A percentile compares a stretch with the other conserved stretches of the same genome.
Evolutionary conservation across 352 stramenopile genomes (phyloP).

Genomic region (Globisporangium megalacanthum): DNA sequence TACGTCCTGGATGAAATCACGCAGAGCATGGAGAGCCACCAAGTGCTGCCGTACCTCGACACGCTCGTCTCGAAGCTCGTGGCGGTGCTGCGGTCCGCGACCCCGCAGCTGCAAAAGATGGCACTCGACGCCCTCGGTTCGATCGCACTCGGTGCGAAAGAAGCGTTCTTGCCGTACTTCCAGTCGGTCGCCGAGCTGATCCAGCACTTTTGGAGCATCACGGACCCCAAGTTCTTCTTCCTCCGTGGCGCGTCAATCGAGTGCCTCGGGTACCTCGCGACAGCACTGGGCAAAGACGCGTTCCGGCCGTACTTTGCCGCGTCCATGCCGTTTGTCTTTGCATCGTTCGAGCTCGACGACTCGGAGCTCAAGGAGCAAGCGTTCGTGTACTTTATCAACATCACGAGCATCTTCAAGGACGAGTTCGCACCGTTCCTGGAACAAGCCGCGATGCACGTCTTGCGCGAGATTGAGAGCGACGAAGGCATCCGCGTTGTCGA

Average conservation of each 20-base stretch:
- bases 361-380: constrained; percentile 97
- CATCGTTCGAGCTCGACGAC: constrained; percentile 91
- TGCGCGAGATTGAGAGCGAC: constrained; percentile 68
- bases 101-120: constrained; percentile 96
- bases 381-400: constrained; percentile 98
- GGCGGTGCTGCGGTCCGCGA: constrained; percentile 87
- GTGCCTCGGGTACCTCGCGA: constrained; percentile 97
- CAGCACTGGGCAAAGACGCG: constrained; percentile 92
- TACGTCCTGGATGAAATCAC: constrained; percentile 99
- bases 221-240: constrained; percentile 91
- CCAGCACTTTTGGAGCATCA: constrained; percentile 88
- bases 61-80: constrained; percentile 96
- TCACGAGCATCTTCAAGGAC: constrained; percentile 97
- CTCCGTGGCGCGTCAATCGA: constrained; percentile 95
- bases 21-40: constrained; percentile 94
- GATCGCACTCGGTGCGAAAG: constrained; percentile 95
- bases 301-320: constrained; percentile 94
- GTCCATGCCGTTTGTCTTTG: constrained; percentile 94
- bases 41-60: constrained; percentile 93
- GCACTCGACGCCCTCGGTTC: constrained; percentile 94
- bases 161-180: constrained; percentile 96
- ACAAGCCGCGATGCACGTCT: constrained; percentile 59
- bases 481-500: constrained; percentile 71
- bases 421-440: constrained; percentile 94
- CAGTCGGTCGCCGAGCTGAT: constrained; percentile 81